Conservation (phyloP, 331 rosid genomes). For the Phaseolus coccineus region DNA sequence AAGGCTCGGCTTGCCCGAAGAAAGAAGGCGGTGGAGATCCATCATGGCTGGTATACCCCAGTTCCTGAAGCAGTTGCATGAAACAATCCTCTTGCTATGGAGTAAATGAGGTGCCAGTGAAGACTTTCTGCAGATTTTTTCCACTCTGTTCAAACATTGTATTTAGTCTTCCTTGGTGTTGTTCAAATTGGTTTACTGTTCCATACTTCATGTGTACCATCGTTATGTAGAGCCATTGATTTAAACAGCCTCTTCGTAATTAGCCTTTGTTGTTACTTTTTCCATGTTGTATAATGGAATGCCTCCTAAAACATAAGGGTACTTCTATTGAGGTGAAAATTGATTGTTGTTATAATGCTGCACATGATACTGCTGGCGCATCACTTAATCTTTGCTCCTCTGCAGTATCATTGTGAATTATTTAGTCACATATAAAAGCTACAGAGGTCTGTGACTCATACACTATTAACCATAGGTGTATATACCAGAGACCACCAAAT, state of each 20-base stretch:
- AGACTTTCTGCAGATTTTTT: slow-evolving; percentile 39
- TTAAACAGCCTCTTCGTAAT: slow-evolving; percentile 29
- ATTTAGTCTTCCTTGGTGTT: slow-evolving; percentile 38
- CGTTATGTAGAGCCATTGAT: slow-evolving; percentile 41
- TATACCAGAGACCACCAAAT: no score
- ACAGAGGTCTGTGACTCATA: no score
- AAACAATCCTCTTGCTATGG: slow-evolving; percentile 38
- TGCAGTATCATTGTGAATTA: no score
- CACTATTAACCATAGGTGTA: no score
- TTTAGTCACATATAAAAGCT: no score
- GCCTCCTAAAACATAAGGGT: slow-evolving; percentile 4
- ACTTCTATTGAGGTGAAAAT: background rate
- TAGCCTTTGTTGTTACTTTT: slow-evolving; percentile 25
- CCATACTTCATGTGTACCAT: slow-evolving; percentile 28
- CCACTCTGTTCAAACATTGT: slow-evolving; percentile 35
- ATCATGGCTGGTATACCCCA: slow-evolving; percentile 95
- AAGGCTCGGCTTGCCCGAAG: slow-evolving; percentile 94
- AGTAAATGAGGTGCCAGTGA: slow-evolving; percentile 35
- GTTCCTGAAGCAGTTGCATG: slow-evolving; percentile 55
- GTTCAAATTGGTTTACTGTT: slow-evolving; percentile 39
- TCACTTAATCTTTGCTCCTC: no score
- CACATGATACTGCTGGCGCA: background rate
- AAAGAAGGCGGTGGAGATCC: slow-evolving; percentile 92
- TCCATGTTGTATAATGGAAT: slow-evolving; percentile 14
- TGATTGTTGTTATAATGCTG: background rate